Conservation (phyloP, 345 rosid species). For the Clarkia xantiana region DNA sequence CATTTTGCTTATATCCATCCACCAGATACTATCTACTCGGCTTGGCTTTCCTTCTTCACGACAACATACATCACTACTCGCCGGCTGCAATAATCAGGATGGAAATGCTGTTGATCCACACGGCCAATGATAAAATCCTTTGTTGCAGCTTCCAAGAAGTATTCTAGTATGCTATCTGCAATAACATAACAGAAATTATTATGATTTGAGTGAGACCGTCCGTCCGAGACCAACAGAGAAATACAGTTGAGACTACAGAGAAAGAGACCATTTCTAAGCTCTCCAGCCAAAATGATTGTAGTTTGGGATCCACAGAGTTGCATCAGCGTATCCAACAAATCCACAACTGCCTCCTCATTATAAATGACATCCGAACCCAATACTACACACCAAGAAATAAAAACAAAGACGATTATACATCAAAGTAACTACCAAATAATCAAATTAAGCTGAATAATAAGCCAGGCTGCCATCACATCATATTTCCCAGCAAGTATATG, state of each 20-base stretch:
- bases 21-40: constrained; percentile 4
- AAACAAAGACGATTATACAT: too few relatives aligned
- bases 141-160: constrained; percentile 61
- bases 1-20: not conserved
- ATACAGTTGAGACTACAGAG: not conserved
- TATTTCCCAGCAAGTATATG: too few relatives aligned
- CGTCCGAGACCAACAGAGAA: not conserved
- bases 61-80: constrained; percentile 65
- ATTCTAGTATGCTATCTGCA: constrained; percentile 71
- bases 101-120: constrained; percentile 64
- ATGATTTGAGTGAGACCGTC: not conserved
- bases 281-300: constrained; percentile 67
- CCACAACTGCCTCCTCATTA: constrained; percentile 69
- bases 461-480: too few relatives aligned
- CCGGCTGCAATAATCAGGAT: constrained; percentile 59
- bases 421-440: too few relatives aligned
- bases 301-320: constrained; percentile 55
- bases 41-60: constrained; percentile 41
- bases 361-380: constrained; percentile 86
- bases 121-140: constrained; percentile 55
- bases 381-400: constrained; percentile 19
- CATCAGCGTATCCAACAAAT: constrained; percentile 56
- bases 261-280: constrained; percentile 55
- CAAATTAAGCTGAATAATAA: too few relatives aligned
- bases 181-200: not conserved